Evolutionary conservation across 176 grass and related monocot genomes (phyloP).

Genomic region (Oryza glaberrima): DNA sequence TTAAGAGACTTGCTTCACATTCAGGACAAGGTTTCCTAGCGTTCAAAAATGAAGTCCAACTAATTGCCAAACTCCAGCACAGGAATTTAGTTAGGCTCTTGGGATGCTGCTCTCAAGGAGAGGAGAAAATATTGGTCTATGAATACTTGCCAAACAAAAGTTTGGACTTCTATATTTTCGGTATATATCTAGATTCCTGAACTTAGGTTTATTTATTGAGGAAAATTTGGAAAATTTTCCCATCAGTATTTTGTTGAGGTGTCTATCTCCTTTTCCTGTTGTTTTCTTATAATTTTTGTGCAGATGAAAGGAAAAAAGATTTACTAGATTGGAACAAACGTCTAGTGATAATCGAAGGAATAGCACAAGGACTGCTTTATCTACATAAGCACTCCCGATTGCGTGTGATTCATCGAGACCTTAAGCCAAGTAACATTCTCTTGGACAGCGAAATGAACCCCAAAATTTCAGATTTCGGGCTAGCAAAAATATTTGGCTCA

Average conservation of each 20-base stretch:
- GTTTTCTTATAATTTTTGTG: constrained; percentile 12
- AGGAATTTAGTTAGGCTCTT: constrained; percentile 47
- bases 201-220: not conserved
- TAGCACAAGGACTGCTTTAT: constrained; percentile 53
- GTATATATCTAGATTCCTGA: not conserved
- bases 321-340: constrained; percentile 44
- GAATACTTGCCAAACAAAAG: constrained; percentile 58
- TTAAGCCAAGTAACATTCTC: constrained; percentile 61
- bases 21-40: constrained; percentile 39
- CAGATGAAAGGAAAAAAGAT: constrained; percentile 39
- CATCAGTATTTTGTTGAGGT: not conserved
- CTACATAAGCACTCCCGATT: constrained; percentile 55
- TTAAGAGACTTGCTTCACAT: constrained; percentile 44
- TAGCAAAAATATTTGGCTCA: constrained; percentile 56
- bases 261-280: not conserved
- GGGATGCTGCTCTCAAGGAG: constrained; percentile 48
- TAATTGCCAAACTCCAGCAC: constrained; percentile 50
- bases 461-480: constrained; percentile 54
- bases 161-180: constrained; percentile 53
- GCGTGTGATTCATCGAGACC: constrained; percentile 56
- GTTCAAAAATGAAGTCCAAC: constrained; percentile 45
- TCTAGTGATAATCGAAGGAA: constrained; percentile 41
- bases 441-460: constrained; percentile 41
- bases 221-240: not conserved
- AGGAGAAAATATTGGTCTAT: constrained; percentile 48